These are phyloP conservation scores for Boletus edulis DNA, from an alignment of 768 basidiomycete genomes.

Conservation along the genomic window DNA sequence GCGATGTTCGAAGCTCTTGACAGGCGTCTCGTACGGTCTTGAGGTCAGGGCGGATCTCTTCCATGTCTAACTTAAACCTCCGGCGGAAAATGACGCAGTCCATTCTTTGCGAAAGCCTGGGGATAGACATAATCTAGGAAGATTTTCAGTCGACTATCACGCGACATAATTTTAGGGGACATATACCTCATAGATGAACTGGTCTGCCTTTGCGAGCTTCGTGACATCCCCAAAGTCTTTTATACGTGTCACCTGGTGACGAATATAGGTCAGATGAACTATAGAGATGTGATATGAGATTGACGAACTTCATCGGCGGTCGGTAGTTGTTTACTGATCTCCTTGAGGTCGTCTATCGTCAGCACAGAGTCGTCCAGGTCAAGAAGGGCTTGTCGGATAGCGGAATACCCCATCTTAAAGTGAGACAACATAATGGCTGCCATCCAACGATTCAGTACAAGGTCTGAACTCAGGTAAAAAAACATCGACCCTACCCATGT, in stretches of 20 bases:
- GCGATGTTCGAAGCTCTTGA: constrained; percentile 61
- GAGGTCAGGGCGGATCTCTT: constrained; percentile 81
- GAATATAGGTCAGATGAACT: background rate
- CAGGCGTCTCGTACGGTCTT: constrained; percentile 69
- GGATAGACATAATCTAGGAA: constrained; percentile 70
- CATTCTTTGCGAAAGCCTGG: constrained; percentile 68
- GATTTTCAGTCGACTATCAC: constrained; percentile 1
- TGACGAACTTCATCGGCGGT: constrained; percentile 72
- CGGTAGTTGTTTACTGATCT: constrained; percentile 72
- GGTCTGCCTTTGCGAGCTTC: constrained; percentile 80
- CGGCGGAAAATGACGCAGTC: constrained; percentile 83
- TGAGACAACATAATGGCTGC: constrained; percentile 82
- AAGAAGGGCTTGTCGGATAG: constrained; percentile 70
- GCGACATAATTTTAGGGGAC: background rate
- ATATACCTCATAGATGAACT: constrained; percentile 73
- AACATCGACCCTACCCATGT: constrained; percentile 55
- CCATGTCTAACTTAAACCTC: constrained; percentile 79
- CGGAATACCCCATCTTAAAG: constrained; percentile 61
- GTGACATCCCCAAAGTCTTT: constrained; percentile 67
- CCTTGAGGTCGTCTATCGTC: constrained; percentile 72
- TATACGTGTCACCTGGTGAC: constrained; percentile 55
- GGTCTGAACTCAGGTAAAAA: background rate
- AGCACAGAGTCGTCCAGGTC: constrained; percentile 67
- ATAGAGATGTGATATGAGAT: background rate
- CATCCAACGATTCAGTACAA: constrained; percentile 1